A percentile compares a stretch with the other conserved stretches of the same genome.
Conservation (phyloP, 2,329 filamentous ascomycete genomes). For the Neoscytalidium dimidiatum region DNA sequence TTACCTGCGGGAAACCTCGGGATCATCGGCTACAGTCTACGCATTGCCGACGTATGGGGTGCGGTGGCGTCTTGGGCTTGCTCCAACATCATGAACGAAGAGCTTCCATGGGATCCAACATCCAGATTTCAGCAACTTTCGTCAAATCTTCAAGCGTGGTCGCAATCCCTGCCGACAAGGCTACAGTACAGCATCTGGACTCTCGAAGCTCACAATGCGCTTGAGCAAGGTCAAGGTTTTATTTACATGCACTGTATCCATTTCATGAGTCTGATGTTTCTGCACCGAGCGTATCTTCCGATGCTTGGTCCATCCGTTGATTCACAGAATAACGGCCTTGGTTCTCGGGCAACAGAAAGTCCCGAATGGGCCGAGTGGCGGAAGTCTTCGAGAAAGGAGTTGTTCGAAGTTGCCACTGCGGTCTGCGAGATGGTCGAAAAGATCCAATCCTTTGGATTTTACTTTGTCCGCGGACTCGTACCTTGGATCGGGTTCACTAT, state of each 20-base stretch:
- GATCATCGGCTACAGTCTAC: conserved; percentile 42
- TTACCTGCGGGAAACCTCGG: conserved; percentile 36
- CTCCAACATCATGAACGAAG: conserved; percentile 36
- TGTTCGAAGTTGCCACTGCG: conserved; percentile 39
- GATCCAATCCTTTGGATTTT: conserved; percentile 43
- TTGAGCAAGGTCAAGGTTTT: conserved; percentile 44
- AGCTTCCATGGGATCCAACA: conserved; percentile 38
- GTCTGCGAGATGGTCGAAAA: conserved; percentile 45
- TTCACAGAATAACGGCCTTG: not conserved
- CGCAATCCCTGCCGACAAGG: conserved; percentile 35
- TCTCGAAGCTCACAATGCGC: conserved; percentile 43
- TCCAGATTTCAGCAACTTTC: conserved; percentile 41
- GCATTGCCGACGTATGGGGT: conserved; percentile 44
- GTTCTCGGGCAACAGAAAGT: not conserved
- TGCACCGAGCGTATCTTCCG: conserved; percentile 42
- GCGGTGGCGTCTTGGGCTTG: conserved; percentile 44
- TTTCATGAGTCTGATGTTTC: conserved; percentile 46
- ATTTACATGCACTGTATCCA: conserved; percentile 46
- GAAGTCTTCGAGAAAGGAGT: conserved; percentile 35
- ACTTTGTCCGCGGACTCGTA: conserved; percentile 41
- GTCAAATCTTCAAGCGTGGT: conserved; percentile 38
- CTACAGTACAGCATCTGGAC: conserved; percentile 41
- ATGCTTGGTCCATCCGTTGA: conserved; percentile 38
- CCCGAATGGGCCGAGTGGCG: conserved; percentile 38
- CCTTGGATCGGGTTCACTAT: conserved; percentile 47